Percentiles rank a stretch among this genome's conserved stretches.
Evolutionary conservation across 306 rosid species (phyloP).

Genomic region (Echinosophora koreensis): DNA sequence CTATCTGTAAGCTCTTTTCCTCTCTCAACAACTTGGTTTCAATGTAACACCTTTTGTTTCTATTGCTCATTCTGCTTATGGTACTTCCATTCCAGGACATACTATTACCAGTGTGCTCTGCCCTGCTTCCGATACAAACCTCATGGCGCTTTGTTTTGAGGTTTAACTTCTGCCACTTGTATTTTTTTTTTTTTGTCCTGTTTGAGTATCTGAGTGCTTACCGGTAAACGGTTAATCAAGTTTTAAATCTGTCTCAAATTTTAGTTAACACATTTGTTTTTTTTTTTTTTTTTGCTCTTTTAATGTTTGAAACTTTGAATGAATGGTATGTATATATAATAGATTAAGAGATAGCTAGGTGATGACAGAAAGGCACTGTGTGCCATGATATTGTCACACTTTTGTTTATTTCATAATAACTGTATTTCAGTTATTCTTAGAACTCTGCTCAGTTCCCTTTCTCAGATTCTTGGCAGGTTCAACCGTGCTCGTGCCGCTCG

Average conservation of each 20-base stretch:
- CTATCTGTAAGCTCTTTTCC: conserved; percentile 7
- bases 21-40: background rate
- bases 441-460: conserved; percentile 34
- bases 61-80: background rate
- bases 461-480: conserved; percentile 81
- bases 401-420: background rate
- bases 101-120: background rate
- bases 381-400: background rate
- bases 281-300: too few species aligned
- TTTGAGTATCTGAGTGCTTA: background rate
- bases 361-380: background rate
- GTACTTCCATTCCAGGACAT: conserved; percentile 22
- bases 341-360: too few species aligned
- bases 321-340: background rate
- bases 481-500: conserved; percentile 94
- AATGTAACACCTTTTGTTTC: background rate
- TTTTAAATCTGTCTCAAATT: background rate
- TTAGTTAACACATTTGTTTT: background rate
- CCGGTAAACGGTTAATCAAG: background rate
- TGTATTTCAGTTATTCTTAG: conserved; percentile 13
- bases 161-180: conserved; percentile 46
- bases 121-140: conserved; percentile 33
- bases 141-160: conserved; percentile 91
- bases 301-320: background rate
- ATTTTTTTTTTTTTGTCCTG: background rate